These are phyloP conservation scores for Botrytis fabae DNA, from an alignment of 2,329 filamentous ascomycete genomes.

Conservation along the genomic window DNA sequence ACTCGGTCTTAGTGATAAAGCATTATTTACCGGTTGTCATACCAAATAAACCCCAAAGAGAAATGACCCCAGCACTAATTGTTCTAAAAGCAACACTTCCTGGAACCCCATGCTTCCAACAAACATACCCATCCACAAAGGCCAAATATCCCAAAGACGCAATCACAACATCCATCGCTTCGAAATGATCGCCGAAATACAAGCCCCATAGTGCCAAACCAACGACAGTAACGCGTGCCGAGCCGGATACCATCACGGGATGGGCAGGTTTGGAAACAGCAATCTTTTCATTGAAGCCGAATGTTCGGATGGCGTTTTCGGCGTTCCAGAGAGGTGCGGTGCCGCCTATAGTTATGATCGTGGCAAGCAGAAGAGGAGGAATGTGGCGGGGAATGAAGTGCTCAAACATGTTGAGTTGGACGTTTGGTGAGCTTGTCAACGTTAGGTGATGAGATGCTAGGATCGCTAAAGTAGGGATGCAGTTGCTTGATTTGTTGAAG, in stretches of 20 bases:
- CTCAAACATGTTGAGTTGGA: not conserved
- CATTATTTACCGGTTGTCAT: not conserved
- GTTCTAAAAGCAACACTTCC: not conserved
- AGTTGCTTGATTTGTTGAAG: not conserved
- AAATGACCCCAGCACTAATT: not conserved
- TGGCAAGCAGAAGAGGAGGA: not conserved
- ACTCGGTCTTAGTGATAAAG: fast-evolving
- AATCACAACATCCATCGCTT: not conserved
- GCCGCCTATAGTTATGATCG: not conserved
- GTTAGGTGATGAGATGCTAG: not conserved
- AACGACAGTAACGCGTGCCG: not conserved
- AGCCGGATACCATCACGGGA: not conserved
- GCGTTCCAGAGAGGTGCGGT: not conserved
- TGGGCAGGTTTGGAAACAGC: not conserved
- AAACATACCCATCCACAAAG: not conserved
- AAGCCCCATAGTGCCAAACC: not conserved
- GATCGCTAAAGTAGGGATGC: not conserved
- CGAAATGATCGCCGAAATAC: not conserved
- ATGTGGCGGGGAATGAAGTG: not conserved
- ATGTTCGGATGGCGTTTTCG: not conserved
- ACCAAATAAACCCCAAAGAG: not conserved
- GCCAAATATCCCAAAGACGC: not conserved
- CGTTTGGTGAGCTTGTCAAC: not conserved
- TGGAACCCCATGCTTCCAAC: not conserved
- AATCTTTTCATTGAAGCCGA: not conserved